Evolutionary conservation across 2,329 filamentous ascomycete genomes (phyloP), one percentile per base, ranked within the genome.

Genomic region (Ophiostoma quercus): DNA sequence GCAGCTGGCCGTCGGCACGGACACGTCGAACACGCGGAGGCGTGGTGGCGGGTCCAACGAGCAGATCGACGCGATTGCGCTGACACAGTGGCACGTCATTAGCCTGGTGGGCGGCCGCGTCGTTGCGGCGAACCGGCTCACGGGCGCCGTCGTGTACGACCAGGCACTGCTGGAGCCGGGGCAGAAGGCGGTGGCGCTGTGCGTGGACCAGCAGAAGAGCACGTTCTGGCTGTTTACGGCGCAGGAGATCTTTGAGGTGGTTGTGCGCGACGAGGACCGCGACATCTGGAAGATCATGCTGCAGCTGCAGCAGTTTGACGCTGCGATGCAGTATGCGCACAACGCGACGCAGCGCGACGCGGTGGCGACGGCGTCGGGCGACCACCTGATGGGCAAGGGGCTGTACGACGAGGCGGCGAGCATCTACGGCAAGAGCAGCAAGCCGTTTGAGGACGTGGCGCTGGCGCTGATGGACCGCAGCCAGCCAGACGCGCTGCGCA

Each of bases 191-290:
- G 82, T 99, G n/a, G 93, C 92, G 0, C 85, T 99, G 22, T 90
- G 93, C 67, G 89, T 94, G 9, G 95, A 99, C 78, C 86, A 91
- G 72, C 94, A 95, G 78, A 97, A 97, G 82, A 96, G 94, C 76
- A 99, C 95, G 0, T 97, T 94, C 77, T 99, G 96, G 95, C 85
- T 99, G 1, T 96, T 98, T 76, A 98, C 94, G 0, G 86, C 87
- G 0, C 86, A 92, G 70, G 93, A 96, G 76, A 97, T 99, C 67
- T 97, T 93, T 74, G 95, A 99, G 80, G 90, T 99, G 71, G 91
- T 95, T 14, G 90, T 94, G 14, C 90, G 89, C 63, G 92, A 98
- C 70, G 95, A 99, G 78, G 92, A 94, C 74, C 84, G 95, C 74
- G 92, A 98, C 77, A 88, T 98, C 19, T 99, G 95, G 95, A 92